Conservation (phyloP, 306 rosid genomes). For the Castanospermum australe region DNA sequence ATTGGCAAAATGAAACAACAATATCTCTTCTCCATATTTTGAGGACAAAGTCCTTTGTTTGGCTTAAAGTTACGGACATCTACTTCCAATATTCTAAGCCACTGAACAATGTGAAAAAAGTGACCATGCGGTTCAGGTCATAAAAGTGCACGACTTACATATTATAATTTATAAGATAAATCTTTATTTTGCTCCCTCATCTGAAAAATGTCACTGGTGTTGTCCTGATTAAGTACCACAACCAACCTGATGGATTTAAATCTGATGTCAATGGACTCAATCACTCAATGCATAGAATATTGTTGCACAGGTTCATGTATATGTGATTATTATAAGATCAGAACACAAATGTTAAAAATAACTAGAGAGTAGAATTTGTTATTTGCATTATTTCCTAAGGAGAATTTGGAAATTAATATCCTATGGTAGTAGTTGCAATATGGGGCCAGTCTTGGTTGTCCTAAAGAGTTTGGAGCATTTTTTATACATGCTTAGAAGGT, state of each 20-base stretch:
- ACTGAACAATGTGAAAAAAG: not conserved
- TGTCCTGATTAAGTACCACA: not conserved
- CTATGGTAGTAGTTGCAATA: not conserved
- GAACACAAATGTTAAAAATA: not conserved
- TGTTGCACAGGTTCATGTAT: not conserved
- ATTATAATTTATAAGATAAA: not conserved
- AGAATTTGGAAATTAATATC: not conserved
- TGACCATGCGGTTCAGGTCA: conserved; percentile 2
- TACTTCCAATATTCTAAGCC: conserved; percentile 4
- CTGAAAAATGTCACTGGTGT: not conserved
- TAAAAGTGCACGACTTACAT: not conserved
- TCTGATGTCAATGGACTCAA: not conserved
- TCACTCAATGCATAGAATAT: no score
- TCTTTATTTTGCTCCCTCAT: not conserved
- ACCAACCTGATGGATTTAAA: not conserved
- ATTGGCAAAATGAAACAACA: not conserved
- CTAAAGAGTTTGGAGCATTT: not conserved
- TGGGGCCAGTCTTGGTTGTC: not conserved
- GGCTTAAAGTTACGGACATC: not conserved
- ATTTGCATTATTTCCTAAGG: not conserved
- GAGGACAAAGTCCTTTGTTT: not conserved
- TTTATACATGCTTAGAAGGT: not conserved
- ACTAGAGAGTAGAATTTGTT: not conserved
- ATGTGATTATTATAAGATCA: not conserved
- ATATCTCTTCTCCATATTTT: not conserved